These are phyloP conservation scores for Coniferiporia sulphurascens DNA, from an alignment of 1,284 basidiomycete genomes.

Conservation along the genomic window DNA sequence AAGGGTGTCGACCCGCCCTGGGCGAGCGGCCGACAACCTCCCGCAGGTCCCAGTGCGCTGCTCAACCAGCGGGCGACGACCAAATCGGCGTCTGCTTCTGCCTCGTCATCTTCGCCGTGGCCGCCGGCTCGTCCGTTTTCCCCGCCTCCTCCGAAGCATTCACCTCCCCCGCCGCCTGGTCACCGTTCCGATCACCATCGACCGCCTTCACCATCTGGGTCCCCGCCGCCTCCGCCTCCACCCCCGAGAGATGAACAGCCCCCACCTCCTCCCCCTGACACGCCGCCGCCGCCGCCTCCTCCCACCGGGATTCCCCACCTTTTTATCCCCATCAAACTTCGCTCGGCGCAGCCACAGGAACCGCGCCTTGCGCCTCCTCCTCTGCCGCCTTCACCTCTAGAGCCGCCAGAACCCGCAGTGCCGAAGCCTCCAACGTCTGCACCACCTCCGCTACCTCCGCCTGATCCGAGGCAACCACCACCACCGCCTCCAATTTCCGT, in stretches of 20 bases:
- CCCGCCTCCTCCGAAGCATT: conserved; percentile 25
- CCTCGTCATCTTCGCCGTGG: conserved; percentile 25
- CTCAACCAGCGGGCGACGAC: neutral
- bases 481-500: conserved; percentile 21
- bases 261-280: conserved; percentile 19
- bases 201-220: conserved; percentile 17
- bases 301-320: conserved; percentile 14
- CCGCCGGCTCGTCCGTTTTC: conserved; percentile 28
- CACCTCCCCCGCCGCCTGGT: conserved; percentile 13
- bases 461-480: conserved; percentile 19
- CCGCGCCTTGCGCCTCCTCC: conserved; percentile 18
- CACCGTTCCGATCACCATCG: neutral
- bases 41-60: conserved; percentile 12
- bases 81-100: neutral
- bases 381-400: conserved; percentile 25
- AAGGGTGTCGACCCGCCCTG: neutral
- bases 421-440: conserved; percentile 12
- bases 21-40: conserved; percentile 2
- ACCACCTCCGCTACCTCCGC: conserved; percentile 29
- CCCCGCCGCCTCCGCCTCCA: conserved; percentile 6
- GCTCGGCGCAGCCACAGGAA: conserved; percentile 10
- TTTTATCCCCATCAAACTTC: conserved; percentile 4
- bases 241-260: conserved; percentile 24
- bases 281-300: conserved; percentile 14
- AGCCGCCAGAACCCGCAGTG: conserved; percentile 21